These are phyloP conservation scores for Microbotryum saponariae DNA, from an alignment of 1,284 basidiomycete species.

Conservation along the genomic window DNA sequence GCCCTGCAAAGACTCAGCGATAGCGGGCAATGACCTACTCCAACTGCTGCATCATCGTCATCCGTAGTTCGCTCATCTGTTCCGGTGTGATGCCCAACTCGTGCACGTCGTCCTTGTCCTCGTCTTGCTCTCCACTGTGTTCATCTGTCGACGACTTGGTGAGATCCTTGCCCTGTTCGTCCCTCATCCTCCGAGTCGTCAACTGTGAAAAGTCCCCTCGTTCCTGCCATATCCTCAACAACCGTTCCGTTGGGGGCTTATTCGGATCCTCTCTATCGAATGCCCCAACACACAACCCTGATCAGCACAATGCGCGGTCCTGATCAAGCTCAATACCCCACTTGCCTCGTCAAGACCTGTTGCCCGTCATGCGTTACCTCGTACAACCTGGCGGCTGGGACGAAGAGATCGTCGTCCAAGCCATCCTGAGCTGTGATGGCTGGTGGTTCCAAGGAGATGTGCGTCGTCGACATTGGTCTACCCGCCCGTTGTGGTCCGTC, in stretches of 20 bases:
- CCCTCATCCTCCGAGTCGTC: conserved; percentile 9
- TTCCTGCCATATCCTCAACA: conserved; percentile 33
- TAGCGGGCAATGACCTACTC: conserved; percentile 8
- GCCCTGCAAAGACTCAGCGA: not conserved
- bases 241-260: conserved; percentile 20
- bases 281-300: not conserved
- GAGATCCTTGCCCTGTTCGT: not conserved
- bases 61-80: conserved; percentile 17
- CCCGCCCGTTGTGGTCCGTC: too few species aligned
- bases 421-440: conserved; percentile 12
- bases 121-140: not conserved
- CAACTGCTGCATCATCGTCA: conserved; percentile 19
- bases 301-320: not conserved
- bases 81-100: conserved; percentile 10
- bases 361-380: conserved; percentile 17
- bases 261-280: conserved; percentile 11
- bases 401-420: conserved; percentile 19
- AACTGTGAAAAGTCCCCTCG: conserved; percentile 33
- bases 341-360: conserved; percentile 21
- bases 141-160: not conserved
- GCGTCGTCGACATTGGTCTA: too few species aligned
- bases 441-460: conserved; percentile 24
- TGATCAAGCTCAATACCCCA: not conserved
- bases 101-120: not conserved
- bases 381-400: conserved; percentile 8